phyloP scores from a whole-genome alignment of 176 grass and related monocot genomes.

The Paspalum vaginatum region DNA sequence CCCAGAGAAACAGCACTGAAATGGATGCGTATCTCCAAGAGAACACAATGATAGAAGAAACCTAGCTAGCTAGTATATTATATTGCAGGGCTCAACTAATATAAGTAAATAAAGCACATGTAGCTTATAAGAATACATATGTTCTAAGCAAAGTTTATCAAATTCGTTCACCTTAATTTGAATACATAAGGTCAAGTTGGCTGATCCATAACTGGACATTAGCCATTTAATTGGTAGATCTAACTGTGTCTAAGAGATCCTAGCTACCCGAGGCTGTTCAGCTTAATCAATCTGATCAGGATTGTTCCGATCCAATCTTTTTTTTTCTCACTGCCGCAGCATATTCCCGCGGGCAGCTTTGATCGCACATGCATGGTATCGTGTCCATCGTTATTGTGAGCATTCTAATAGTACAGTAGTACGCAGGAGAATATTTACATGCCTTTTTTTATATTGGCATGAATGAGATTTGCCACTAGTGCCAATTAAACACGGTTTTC shows the following conservation, averaged over 20 bases:
- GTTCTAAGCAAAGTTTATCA: not conserved
- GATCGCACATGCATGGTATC: conserved; percentile 1
- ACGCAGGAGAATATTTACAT: not conserved
- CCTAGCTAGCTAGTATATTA: not conserved
- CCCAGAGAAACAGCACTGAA: not conserved
- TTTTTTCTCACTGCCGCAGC: not conserved
- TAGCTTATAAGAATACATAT: not conserved
- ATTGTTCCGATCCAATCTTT: not conserved
- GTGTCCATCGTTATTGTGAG: not conserved
- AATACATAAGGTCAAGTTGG: not conserved
- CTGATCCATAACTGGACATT: not conserved
- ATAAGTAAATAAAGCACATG: too few relatives aligned
- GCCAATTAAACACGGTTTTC: too few relatives aligned
- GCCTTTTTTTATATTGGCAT: not conserved
- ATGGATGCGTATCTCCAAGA: not conserved
- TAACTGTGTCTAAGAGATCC: not conserved
- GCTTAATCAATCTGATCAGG: not conserved
- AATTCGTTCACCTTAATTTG: not conserved
- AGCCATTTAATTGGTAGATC: not conserved
- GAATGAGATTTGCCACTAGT: too few relatives aligned
- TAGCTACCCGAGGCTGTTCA: not conserved
- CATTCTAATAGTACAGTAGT: not conserved
- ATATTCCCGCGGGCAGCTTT: not conserved
- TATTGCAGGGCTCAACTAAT: too few relatives aligned
- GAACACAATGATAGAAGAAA: not conserved